A percentile compares a stretch with the other conserved stretches of the same genome.
Conservation (phyloP, 192 early-diverging fungal species). For the Coemansia sp. region DNA sequence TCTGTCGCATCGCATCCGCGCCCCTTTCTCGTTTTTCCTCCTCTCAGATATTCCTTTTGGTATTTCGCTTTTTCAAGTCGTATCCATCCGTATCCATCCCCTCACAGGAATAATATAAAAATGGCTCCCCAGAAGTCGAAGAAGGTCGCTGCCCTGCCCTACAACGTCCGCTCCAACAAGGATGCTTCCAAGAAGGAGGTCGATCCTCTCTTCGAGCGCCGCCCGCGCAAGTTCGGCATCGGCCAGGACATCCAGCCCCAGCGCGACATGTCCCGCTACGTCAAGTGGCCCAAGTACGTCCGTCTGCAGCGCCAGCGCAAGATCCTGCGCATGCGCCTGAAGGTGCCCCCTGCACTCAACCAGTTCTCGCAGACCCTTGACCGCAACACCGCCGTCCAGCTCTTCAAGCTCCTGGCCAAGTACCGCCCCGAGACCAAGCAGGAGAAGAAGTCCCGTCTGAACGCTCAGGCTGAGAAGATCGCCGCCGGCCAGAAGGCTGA, state of each 20-base stretch:
- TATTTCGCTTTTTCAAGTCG: slow-evolving; percentile 16
- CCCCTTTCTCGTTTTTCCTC: slow-evolving; percentile 7
- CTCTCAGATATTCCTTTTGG: slow-evolving; percentile 12
- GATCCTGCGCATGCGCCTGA: slow-evolving; percentile 96
- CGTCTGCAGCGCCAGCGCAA: slow-evolving; percentile 98
- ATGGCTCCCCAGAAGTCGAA: slow-evolving; percentile 61
- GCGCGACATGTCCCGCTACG: slow-evolving; percentile 93
- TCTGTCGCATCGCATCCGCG: not conserved
- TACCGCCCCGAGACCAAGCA: slow-evolving; percentile 97
- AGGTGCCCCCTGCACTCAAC: slow-evolving; percentile 99
- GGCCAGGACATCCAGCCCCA: slow-evolving; percentile 97
- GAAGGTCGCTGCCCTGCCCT: slow-evolving; percentile 91
- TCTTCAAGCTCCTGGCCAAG: slow-evolving; percentile 98
- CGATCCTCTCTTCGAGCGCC: slow-evolving; percentile 94
- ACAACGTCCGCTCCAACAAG: slow-evolving; percentile 69
- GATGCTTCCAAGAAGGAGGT: slow-evolving; percentile 60
- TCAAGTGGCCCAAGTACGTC: slow-evolving; percentile 99
- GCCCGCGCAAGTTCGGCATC: slow-evolving; percentile 91
- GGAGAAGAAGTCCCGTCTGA: slow-evolving; percentile 95
- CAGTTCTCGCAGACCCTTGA: slow-evolving; percentile 98
- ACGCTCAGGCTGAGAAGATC: slow-evolving; percentile 81
- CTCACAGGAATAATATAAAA: slow-evolving; percentile 15
- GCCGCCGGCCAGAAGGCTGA: slow-evolving; percentile 86
- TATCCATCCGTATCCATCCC: slow-evolving; percentile 20
- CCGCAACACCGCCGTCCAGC: slow-evolving; percentile 97